Conservation (phyloP, 176 grass and related monocot genomes). For the Eragrostis nindensis region DNA sequence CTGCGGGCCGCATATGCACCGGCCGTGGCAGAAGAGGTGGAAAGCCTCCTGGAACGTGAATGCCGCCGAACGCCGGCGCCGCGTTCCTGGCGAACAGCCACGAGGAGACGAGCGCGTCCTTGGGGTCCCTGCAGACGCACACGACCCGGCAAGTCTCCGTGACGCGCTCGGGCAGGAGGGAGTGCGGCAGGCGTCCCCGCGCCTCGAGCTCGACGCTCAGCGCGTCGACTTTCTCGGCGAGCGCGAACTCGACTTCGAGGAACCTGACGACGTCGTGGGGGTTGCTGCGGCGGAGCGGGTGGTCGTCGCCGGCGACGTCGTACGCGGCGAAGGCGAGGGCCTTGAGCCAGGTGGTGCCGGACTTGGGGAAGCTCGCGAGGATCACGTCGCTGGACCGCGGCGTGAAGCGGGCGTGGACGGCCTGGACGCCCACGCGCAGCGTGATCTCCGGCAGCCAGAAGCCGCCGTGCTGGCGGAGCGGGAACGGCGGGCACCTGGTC, state of each 20-base stretch:
- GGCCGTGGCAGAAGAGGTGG: neutral
- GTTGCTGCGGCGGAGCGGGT: neutral
- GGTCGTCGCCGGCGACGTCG: neutral
- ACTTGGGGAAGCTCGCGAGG: slow-evolving; percentile 33
- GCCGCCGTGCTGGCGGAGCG: neutral
- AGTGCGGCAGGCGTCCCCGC: slow-evolving; percentile 26
- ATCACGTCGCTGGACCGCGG: neutral
- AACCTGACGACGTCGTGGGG: neutral
- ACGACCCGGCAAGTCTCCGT: neutral
- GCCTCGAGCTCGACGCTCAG: neutral
- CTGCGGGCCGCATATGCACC: neutral
- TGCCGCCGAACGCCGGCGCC: neutral
- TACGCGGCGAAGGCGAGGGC: slow-evolving; percentile 18
- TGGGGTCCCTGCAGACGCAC: slow-evolving; percentile 9
- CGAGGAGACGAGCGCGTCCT: neutral
- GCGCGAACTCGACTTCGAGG: neutral
- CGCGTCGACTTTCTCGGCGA: neutral
- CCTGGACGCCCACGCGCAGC: neutral
- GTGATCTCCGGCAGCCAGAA: neutral
- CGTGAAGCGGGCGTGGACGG: neutral
- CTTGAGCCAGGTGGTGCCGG: slow-evolving; percentile 58
- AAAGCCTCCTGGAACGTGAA: neutral
- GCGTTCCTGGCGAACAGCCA: slow-evolving; percentile 8
- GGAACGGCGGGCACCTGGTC: neutral
- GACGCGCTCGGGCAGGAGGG: neutral